A percentile compares a stretch with the other conserved stretches of the same genome.
Conservation (phyloP, 148 eudicot genomes). For the Suaeda aralocaspica region DNA sequence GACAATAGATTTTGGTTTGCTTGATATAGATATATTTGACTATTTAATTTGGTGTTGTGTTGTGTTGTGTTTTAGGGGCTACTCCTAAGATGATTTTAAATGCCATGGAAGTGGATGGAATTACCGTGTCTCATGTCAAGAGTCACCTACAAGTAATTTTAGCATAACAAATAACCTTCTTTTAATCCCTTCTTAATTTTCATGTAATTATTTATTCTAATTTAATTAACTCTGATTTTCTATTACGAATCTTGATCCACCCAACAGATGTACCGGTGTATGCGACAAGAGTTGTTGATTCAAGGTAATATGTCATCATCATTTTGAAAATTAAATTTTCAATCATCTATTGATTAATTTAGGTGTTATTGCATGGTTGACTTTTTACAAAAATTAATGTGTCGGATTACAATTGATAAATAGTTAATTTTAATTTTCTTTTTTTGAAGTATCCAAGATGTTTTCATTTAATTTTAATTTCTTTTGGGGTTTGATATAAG, state of each 20-base stretch:
- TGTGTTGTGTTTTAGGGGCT: constrained; percentile 16
- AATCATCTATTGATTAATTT: not conserved
- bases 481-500: no score
- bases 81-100: constrained; percentile 21
- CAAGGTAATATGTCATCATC: constrained; percentile 9
- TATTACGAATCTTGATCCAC: not conserved
- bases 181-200: not conserved
- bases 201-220: no score
- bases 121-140: constrained; percentile 24
- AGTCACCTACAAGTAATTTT: constrained; percentile 27
- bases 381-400: not conserved
- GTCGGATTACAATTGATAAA: no score
- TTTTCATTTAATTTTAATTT: no score
- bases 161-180: no score
- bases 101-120: constrained; percentile 10
- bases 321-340: not conserved
- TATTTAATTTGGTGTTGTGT: no score
- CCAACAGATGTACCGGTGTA: constrained; percentile 21
- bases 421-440: no score
- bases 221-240: no score
- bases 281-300: not conserved
- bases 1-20: no score
- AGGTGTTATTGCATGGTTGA: not conserved
- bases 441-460: no score
- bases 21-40: no score